A percentile compares a stretch with the other conserved stretches of the same genome.
Conservation (phyloP, 306 rosid species). For the Cicer arietinum region DNA sequence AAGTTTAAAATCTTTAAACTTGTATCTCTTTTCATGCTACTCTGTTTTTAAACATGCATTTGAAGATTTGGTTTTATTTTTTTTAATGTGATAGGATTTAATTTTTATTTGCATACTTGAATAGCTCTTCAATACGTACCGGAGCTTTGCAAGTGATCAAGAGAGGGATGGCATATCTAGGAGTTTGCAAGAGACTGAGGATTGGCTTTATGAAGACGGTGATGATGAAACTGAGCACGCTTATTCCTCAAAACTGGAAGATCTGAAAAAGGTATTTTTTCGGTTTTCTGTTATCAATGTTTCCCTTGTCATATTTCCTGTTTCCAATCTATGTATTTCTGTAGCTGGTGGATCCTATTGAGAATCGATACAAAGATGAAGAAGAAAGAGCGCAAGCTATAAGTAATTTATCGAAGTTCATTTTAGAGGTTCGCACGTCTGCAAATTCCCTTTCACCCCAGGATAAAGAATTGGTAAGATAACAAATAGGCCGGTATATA, state of each 20-base stretch:
- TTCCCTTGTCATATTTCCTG: conserved; percentile 32
- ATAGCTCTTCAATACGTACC: conserved; percentile 83
- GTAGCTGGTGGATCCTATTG: conserved; percentile 91
- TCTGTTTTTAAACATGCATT: conserved; percentile 27
- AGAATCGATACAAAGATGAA: conserved; percentile 80
- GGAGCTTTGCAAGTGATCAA: conserved; percentile 77
- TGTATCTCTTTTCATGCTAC: conserved; percentile 32
- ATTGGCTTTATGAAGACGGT: conserved; percentile 98
- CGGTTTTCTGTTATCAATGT: conserved; percentile 22
- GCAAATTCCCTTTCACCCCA: conserved; percentile 47
- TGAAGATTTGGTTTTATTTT: conserved; percentile 32
- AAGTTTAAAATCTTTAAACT: not conserved
- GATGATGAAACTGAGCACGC: conserved; percentile 92
- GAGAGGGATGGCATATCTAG: conserved; percentile 86
- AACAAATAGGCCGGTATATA: conserved; percentile 10
- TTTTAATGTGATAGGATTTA: conserved; percentile 35
- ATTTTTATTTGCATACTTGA: conserved; percentile 46
- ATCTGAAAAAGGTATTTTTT: conserved; percentile 75
- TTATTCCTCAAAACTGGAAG: conserved; percentile 79
- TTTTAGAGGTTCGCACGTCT: conserved; percentile 18
- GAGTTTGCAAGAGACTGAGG: conserved; percentile 90
- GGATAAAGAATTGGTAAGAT: conserved; percentile 49
- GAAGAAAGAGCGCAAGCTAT: conserved; percentile 73
- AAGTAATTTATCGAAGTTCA: conserved; percentile 36
- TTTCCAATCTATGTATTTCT: conserved; percentile 43